Percentiles rank a stretch among this genome's conserved stretches.
These are phyloP conservation scores for Carex kokanica DNA, from an alignment of 176 grass and related monocot species.

Conservation along the genomic window DNA sequence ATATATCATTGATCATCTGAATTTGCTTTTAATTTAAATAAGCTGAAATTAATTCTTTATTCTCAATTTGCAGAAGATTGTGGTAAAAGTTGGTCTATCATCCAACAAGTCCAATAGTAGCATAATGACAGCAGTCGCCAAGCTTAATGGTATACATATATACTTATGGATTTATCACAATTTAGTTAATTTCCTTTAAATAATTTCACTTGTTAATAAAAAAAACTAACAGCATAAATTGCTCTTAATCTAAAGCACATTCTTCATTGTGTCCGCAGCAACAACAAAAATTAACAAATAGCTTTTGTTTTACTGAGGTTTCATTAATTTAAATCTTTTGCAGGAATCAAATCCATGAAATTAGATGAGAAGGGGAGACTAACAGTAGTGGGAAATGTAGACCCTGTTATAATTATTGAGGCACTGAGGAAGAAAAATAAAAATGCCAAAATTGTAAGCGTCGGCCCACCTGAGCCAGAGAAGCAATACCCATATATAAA, in stretches of 20 bases:
- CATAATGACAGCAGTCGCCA: conserved; percentile 1
- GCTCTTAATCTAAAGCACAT: not conserved
- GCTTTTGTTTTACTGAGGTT: not conserved
- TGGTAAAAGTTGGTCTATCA: conserved; percentile 10
- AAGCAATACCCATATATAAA: not conserved
- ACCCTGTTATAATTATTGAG: conserved; percentile 7
- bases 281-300: not conserved
- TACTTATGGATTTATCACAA: no score
- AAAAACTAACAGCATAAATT: no score
- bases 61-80: conserved; percentile 9
- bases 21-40: not conserved
- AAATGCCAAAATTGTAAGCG: not conserved
- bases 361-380: conserved; percentile 6
- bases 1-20: not conserved
- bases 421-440: conserved; percentile 23
- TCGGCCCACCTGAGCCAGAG: not conserved
- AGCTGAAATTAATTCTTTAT: not conserved
- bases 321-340: not conserved
- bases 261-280: not conserved
- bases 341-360: conserved; percentile 5
- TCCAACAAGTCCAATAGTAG: not conserved
- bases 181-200: no score
- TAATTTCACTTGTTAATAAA: no score
- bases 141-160: conserved; percentile 5
- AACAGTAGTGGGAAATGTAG: conserved; percentile 11